phyloP scores from a whole-genome alignment of 192 early-diverging fungal genomes.

The Backusella liffmaniae region DNA sequence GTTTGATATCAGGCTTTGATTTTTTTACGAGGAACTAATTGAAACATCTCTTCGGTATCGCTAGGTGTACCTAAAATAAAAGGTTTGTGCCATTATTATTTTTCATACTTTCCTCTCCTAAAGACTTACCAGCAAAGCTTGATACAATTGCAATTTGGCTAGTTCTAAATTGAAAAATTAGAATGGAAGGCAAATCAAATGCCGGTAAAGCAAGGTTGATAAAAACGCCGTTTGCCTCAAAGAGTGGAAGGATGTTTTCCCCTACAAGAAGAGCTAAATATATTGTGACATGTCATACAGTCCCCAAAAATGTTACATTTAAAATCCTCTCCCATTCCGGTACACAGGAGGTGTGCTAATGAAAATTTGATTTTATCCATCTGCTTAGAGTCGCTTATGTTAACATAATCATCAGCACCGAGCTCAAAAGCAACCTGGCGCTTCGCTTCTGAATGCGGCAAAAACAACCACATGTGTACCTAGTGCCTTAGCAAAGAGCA shows the following conservation, averaged over 20 bases:
- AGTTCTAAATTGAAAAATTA: no score
- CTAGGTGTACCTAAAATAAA: constrained; percentile 49
- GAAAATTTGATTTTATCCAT: neutral
- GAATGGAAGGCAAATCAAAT: no score
- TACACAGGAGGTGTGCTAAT: constrained; percentile 31
- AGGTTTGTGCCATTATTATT: neutral
- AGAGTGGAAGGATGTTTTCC: neutral
- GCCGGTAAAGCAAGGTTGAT: neutral
- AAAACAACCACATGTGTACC: constrained; percentile 51
- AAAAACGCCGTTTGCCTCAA: neutral
- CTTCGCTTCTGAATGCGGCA: constrained; percentile 57
- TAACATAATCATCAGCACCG: constrained; percentile 44
- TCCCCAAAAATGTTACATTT: neutral
- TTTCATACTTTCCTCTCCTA: no score
- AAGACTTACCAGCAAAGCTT: neutral
- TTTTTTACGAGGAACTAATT: constrained; percentile 53
- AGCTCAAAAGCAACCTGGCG: constrained; percentile 53
- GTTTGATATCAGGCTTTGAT: constrained; percentile 53
- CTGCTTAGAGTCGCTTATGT: constrained; percentile 7
- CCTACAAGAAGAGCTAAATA: neutral
- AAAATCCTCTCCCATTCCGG: neutral
- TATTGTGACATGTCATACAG: no score
- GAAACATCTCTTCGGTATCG: constrained; percentile 56
- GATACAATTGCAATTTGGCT: neutral
- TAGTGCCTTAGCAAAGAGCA: constrained; percentile 48